Conservation (phyloP, 2,329 filamentous ascomycete genomes). For the Colletotrichum sojae region DNA sequence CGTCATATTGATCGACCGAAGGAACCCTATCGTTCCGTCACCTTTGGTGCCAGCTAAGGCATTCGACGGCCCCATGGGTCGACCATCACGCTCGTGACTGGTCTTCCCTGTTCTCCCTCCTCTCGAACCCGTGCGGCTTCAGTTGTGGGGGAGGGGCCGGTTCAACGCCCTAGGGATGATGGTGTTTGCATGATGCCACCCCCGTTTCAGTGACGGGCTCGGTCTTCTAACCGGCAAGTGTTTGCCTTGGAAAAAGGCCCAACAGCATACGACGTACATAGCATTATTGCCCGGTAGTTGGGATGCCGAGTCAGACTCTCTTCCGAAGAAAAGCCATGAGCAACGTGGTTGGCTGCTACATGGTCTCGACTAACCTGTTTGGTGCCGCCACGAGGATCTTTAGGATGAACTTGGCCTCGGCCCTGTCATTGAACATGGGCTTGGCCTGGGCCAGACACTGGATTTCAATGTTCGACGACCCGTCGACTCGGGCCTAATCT, state of each 20-base stretch:
- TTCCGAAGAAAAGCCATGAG: slow-evolving; percentile 25
- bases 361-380: slow-evolving; percentile 10
- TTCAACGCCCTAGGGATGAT: background rate
- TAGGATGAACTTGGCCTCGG: slow-evolving; percentile 20
- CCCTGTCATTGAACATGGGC: background rate
- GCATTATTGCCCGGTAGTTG: background rate
- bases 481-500: slow-evolving; percentile 20
- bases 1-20: slow-evolving; percentile 26
- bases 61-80: background rate
- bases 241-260: background rate
- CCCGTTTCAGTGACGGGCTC: slow-evolving; percentile 22
- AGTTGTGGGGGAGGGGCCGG: slow-evolving; percentile 25
- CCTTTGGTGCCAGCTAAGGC: background rate
- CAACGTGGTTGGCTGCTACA: slow-evolving; percentile 16
- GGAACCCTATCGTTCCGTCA: background rate
- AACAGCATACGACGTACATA: background rate
- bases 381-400: background rate
- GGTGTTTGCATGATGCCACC: slow-evolving; percentile 19
- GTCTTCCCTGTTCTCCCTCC: background rate
- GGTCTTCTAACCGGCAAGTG: slow-evolving; percentile 3
- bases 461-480: slow-evolving; percentile 8
- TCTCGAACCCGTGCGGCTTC: slow-evolving; percentile 14
- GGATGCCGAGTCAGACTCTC: slow-evolving; percentile 18
- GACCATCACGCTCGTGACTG: background rate
- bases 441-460: background rate